Percentiles rank a stretch among this genome's conserved stretches.
phyloP scores from a whole-genome alignment of 192 early-diverging fungal species.

The Anaeromyces robustus region DNA sequence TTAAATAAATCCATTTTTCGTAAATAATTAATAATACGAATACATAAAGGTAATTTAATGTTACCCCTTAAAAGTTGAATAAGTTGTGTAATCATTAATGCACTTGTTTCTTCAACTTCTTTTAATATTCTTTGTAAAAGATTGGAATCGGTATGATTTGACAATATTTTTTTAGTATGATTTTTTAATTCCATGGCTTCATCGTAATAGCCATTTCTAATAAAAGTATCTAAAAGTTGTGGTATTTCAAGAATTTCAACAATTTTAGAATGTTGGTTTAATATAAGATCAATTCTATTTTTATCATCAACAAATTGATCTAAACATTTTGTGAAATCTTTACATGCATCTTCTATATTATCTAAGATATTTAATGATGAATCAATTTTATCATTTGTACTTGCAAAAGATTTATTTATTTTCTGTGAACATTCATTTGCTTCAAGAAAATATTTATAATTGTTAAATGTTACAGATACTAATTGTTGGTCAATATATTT shows the following conservation, averaged over 20 bases:
- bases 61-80: constrained; percentile 45
- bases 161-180: constrained; percentile 38
- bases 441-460: not conserved
- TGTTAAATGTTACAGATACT: not conserved
- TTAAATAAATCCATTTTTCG: constrained; percentile 51
- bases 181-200: constrained; percentile 66
- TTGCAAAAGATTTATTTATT: not conserved
- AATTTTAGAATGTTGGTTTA: constrained; percentile 35
- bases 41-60: constrained; percentile 57
- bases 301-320: not conserved
- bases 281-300: constrained; percentile 23
- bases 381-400: not conserved
- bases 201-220: constrained; percentile 63
- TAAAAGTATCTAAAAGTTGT: constrained; percentile 62
- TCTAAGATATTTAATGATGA: not conserved
- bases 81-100: constrained; percentile 55
- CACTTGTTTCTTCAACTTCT: constrained; percentile 40
- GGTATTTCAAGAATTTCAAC: constrained; percentile 65
- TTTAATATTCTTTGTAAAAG: constrained; percentile 39
- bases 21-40: constrained; percentile 63
- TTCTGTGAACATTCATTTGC: not conserved
- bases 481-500: not conserved
- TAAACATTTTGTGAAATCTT: not conserved
- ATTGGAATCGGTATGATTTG: constrained; percentile 35
- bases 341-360: not conserved